Conservation (phyloP, 1,284 basidiomycete species). For the Puccinia triticina region DNA sequence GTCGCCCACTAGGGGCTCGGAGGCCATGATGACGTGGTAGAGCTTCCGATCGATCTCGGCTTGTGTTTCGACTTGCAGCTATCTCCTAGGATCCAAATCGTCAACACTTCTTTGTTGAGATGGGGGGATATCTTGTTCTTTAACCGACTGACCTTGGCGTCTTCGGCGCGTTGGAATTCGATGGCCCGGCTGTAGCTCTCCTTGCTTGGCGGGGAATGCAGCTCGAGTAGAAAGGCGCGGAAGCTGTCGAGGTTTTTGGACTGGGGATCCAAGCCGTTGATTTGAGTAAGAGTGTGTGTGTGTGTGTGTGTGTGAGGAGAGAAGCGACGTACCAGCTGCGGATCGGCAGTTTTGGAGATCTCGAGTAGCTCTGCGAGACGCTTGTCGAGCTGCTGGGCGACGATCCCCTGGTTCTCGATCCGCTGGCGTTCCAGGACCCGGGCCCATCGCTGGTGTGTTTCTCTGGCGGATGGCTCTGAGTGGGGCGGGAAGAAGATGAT, state of each 20-base stretch:
- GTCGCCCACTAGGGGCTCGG: conserved; percentile 35
- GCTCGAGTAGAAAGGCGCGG: conserved; percentile 20
- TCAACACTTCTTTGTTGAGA: no score
- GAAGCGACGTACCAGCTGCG: conserved; percentile 13
- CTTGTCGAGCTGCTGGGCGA: conserved; percentile 5
- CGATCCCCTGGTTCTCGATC: background rate
- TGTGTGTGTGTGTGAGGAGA: no score
- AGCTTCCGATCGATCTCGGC: conserved; percentile 21
- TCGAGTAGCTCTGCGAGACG: background rate
- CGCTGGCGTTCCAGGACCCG: conserved; percentile 18
- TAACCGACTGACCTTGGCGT: background rate
- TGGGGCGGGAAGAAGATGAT: conserved; percentile 21
- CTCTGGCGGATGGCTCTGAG: conserved; percentile 32
- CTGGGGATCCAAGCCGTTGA: background rate
- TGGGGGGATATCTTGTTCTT: no score
- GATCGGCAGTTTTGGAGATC: background rate
- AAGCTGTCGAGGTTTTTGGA: conserved; percentile 29
- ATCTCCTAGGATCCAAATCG: conserved; percentile 4
- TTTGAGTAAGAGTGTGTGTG: no score
- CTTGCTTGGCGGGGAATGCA: conserved; percentile 26
- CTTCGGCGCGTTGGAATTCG: conserved; percentile 2
- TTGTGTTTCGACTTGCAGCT: conserved; percentile 27
- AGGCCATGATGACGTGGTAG: conserved; percentile 21
- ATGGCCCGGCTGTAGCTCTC: conserved; percentile 1
- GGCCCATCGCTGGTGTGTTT: conserved; percentile 18